Conservation (phyloP, 495 filamentous ascomycete species). For the Penicillium paxilli region DNA sequence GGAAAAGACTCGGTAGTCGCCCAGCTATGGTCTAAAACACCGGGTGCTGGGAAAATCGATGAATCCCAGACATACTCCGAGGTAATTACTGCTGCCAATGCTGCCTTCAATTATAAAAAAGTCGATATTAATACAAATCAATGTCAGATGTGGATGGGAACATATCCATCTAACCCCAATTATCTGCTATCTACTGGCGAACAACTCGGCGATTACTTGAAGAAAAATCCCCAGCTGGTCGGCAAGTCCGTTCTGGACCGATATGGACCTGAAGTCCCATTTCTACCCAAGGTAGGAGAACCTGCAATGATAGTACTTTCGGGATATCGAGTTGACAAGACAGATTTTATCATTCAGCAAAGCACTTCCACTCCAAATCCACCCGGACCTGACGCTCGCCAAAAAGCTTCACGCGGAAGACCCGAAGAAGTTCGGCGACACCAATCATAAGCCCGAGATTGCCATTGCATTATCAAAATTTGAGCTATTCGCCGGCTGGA, state of each 20-base stretch:
- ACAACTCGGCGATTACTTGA: slow-evolving; percentile 63
- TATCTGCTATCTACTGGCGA: slow-evolving; percentile 61
- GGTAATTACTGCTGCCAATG: slow-evolving; percentile 13
- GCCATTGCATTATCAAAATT: slow-evolving; percentile 74
- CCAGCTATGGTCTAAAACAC: slow-evolving; percentile 43
- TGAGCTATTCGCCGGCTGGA: slow-evolving; percentile 78
- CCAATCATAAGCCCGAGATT: slow-evolving; percentile 84
- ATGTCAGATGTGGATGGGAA: slow-evolving; percentile 84
- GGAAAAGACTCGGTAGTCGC: slow-evolving; percentile 45
- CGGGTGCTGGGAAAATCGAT: slow-evolving; percentile 35
- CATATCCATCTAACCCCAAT: slow-evolving; percentile 71
- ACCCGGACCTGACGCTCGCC: slow-evolving; percentile 69
- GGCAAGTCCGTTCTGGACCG: slow-evolving; percentile 63
- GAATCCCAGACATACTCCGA: slow-evolving; percentile 49
- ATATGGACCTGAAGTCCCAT: slow-evolving; percentile 68
- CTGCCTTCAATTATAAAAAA: not conserved
- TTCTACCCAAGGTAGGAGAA: slow-evolving; percentile 63
- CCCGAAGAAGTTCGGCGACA: slow-evolving; percentile 65
- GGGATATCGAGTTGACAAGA: not conserved
- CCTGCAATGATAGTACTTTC: not conserved
- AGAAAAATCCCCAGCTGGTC: slow-evolving; percentile 64
- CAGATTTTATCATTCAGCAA: slow-evolving; percentile 75
- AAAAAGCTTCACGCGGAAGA: slow-evolving; percentile 61
- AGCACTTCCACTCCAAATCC: slow-evolving; percentile 79
- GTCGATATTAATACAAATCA: not conserved